A percentile compares a stretch with the other conserved stretches of the same genome.
Conservation (phyloP, 257 asterid species). For the Eustoma russellianum region DNA sequence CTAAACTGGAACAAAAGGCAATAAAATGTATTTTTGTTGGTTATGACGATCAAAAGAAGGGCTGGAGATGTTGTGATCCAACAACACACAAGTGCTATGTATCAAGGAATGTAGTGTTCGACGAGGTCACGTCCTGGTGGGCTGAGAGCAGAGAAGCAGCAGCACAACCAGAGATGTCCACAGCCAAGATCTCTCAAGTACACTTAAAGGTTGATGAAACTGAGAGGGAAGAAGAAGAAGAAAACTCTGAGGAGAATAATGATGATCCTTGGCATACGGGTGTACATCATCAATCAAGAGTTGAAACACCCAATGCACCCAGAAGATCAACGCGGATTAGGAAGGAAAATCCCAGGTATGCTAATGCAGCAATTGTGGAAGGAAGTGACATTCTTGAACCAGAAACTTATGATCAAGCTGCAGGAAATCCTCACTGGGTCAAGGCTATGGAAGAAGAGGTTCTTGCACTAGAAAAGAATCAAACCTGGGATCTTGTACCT, state of each 20-base stretch:
- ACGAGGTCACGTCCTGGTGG: neutral
- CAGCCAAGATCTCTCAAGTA: neutral
- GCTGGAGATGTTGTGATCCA: neutral
- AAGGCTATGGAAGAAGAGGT: neutral
- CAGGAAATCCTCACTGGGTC: neutral
- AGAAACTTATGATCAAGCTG: neutral
- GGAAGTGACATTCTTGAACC: neutral
- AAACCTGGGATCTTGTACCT: neutral
- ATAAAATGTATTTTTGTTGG: neutral
- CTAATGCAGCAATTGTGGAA: neutral
- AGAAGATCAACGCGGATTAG: neutral
- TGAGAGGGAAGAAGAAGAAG: neutral
- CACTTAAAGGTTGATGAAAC: neutral
- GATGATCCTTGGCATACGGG: neutral
- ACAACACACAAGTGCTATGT: neutral
- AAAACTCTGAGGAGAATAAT: neutral
- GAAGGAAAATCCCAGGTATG: slow-evolving; percentile 2
- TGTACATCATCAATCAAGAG: neutral
- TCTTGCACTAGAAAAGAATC: neutral
- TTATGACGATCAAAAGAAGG: neutral
- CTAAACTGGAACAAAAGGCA: neutral
- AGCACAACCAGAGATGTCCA: no score
- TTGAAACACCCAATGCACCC: neutral
- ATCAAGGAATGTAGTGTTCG: no score
- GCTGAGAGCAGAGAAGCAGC: neutral